These are phyloP conservation scores for Globisporangium emineosum DNA, from an alignment of 352 stramenopile species.

Conservation along the genomic window DNA sequence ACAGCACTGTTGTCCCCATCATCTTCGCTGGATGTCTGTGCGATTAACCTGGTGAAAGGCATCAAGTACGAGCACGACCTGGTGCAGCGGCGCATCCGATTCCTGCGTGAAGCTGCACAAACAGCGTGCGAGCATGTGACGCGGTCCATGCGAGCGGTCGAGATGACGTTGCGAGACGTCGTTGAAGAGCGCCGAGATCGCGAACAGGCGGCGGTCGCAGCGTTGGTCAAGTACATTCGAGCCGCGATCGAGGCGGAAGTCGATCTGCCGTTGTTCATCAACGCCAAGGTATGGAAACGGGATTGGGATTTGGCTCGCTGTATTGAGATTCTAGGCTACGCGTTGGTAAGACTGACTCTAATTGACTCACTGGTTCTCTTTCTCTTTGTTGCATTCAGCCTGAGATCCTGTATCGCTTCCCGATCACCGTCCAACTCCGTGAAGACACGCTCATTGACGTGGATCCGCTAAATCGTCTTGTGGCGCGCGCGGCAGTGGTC, in stretches of 20 bases:
- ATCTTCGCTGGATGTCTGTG: slow-evolving; percentile 24
- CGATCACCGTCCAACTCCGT: slow-evolving; percentile 44
- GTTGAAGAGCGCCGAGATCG: slow-evolving; percentile 38
- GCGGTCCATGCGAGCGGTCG: slow-evolving; percentile 42
- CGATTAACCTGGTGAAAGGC: slow-evolving; percentile 51
- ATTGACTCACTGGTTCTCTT: neutral
- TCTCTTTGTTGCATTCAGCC: slow-evolving; percentile 29
- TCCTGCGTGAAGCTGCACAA: slow-evolving; percentile 42
- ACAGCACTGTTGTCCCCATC: slow-evolving; percentile 11
- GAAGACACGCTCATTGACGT: slow-evolving; percentile 55
- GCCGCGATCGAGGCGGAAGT: slow-evolving; percentile 52
- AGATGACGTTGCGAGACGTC: slow-evolving; percentile 41
- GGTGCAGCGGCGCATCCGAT: slow-evolving; percentile 45
- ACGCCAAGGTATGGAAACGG: slow-evolving; percentile 42
- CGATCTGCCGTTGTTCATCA: slow-evolving; percentile 55
- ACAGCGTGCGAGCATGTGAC: slow-evolving; percentile 44
- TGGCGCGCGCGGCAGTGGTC: slow-evolving; percentile 26
- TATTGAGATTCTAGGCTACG: too few relatives aligned
- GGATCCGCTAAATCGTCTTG: slow-evolving; percentile 32
- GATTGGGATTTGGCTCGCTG: neutral
- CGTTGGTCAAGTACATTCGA: slow-evolving; percentile 49
- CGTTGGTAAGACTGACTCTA: neutral
- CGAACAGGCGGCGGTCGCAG: slow-evolving; percentile 45
- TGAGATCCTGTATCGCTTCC: slow-evolving; percentile 51
- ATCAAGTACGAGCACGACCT: slow-evolving; percentile 61